Evolutionary conservation across 177 flowering plant species (phyloP), one percentile per base, ranked within the genome.

Genomic region (Vitis hybrid): DNA sequence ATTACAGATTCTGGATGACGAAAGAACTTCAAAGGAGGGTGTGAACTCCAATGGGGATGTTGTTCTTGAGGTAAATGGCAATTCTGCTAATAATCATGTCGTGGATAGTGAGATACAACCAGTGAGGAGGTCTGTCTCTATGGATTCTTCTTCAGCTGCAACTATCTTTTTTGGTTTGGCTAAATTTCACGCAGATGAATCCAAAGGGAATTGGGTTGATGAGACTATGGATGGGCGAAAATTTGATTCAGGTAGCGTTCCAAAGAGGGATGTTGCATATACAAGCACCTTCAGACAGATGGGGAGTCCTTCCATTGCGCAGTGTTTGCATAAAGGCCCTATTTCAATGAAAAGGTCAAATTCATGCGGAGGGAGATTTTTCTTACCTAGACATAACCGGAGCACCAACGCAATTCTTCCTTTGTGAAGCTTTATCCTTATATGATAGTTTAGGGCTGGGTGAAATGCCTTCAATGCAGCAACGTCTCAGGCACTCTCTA

Each of bases 281-380:
- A 10, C 50, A 19, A 64, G 68, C 59, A n/a, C 8, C 39, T 13
- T 16, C 14, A 69, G 45, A 52, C 33, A 1, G 29, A 39, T 50
- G 29, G 62, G 66, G 10, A 4, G 50, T 68, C 65, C 73, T 72
- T 68, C 72, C 9, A 57, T 58, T 49, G 56, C 13, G 8, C 55
- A 66, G 26, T 33, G n/a, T 56, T 70, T 65, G 16, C 72, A 60
- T 1, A 13, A 64, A 26, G 62, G 68, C 49, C 77, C 77, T 15
- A 71, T 59, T 39, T 16, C 63, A 0, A 72, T 75, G 72, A 66
- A 67, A 63, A 71, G 78, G 67, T 80, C 83, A 1, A 59, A 70
- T 9, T 74, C 78, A 0, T 65, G 66, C 29, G 39, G 72, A 22
- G 76, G 75, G 19, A 73, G 68, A 60, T 65, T 58, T 13, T 71